Evolutionary conservation across 352 stramenopile genomes (phyloP), one percentile per base, ranked within the genome.

Genomic region (Globisporangium orthogonon): DNA sequence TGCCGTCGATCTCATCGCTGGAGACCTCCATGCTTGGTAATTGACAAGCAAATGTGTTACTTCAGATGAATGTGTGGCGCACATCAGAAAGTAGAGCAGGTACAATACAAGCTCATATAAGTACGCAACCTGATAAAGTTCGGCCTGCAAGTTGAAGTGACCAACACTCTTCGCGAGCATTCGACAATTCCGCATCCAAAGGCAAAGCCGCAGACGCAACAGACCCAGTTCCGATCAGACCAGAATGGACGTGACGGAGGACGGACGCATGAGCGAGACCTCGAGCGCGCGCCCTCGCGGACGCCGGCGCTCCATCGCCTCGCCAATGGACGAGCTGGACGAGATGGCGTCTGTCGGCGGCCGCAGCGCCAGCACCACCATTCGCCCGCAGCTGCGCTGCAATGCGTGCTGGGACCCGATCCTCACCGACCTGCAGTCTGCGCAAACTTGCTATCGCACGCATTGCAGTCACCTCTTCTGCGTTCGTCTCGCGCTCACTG

Each of bases 381-480:
- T 88, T 28, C 76, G 81, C 2, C 79, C 82, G 17, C 79, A 89
- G 50, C 52, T 91, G 52, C 69, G 82, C 7, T 91, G 82, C 56
- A 91, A 91, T 50, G 71, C 76, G 39, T 91, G 82, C 65, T 91
- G 82, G 82, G 82, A 88, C 31, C 71, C 67, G 14, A 71, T 91
- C 13, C 67, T 91, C 9, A 70, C 70, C 2, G 78, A 86, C 28
- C 54, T 66, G 37, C 75, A 89, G 56, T 82, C 79, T 0, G 82
- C 82, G 1, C 77, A 91, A 50, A 91, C 79, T 10, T 91, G 82
- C 63, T 91, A 91, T 50, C 79, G 82, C 33, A 91, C 79, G 2
- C 82, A 63, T 17, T 91, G 82, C 50, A 86, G 82, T 1, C 82
- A 91, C 50, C 62, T 91, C 18, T 91, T 91, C 50, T 91, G 82